Evolutionary conservation across 2,329 filamentous ascomycete genomes (phyloP), one percentile per base, ranked within the genome.

Genomic region (Pseudogymnoascus sp.): DNA sequence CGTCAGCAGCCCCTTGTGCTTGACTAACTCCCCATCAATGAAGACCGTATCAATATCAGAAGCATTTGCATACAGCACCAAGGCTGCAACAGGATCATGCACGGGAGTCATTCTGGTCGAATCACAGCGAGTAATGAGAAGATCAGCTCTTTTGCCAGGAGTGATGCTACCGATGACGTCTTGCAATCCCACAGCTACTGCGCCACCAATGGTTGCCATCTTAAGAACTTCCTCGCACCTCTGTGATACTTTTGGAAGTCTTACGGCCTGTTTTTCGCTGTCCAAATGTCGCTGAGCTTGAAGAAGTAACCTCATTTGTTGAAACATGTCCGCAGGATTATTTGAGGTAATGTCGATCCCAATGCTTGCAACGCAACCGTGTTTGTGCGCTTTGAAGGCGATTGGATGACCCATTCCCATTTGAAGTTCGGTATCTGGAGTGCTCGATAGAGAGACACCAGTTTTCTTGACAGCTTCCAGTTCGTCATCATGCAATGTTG

Each of bases 341-440:
- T 36, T 60, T 39, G 57, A 29, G 16, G 21, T 60, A 54, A 54
- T 54, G 26, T 21, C 45, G 72, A 62, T 16, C 62, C 59, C 45
- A 54, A 54, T 21, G n/a, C 45, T 54, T 29, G 45, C 45, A 54
- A 54, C 45, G 45, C 45, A 54, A 66, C 0, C 72, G 71, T 37
- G 36, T 37, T 37, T 37, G 36, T 37, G 36, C 36, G 36, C 36
- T 37, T 37, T 37, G 5, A 37, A 37, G 36, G 36, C 36, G 36
- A 63, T 57, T n/a, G 62, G 45, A 57, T 63, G 21, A 37, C 62
- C 62, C 42, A 59, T 59, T 10, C 62, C 62, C 62, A 63, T 63
- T 18, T 63, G 62, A n/a, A 63, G 42, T 18, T 63, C 62, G 5
- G 62, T 63, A 40, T 59, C 45, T 34, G 62, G 62, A 10, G 62